These are phyloP conservation scores for Colletotrichum higginsianum DNA, from an alignment of 2,329 filamentous ascomycete species.

Conservation along the genomic window DNA sequence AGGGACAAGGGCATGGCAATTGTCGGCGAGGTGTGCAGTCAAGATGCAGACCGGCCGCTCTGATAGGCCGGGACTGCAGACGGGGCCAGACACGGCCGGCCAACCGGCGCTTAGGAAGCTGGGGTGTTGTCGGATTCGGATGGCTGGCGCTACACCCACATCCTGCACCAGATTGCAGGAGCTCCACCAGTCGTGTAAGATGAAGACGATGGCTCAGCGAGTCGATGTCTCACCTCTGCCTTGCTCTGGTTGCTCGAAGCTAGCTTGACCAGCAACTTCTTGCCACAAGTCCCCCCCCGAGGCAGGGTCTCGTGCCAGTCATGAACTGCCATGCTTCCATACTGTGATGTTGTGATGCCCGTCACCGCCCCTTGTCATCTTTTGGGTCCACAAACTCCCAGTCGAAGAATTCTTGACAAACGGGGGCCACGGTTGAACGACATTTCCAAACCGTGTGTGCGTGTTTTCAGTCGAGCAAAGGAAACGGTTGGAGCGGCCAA, in stretches of 20 bases:
- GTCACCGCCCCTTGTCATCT: constrained; percentile 39
- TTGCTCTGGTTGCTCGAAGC: constrained; percentile 52
- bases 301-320: constrained; percentile 60
- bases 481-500: constrained; percentile 24
- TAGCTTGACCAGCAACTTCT: constrained; percentile 49
- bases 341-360: constrained; percentile 49
- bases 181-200: constrained; percentile 59
- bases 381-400: constrained; percentile 21
- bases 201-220: constrained; percentile 58
- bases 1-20: constrained; percentile 44
- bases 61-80: constrained; percentile 60
- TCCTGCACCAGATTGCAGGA: constrained; percentile 55
- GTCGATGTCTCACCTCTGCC: constrained; percentile 63
- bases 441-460: constrained; percentile 31
- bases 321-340: constrained; percentile 50
- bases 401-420: constrained; percentile 34
- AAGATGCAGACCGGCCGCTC: constrained; percentile 49
- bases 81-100: constrained; percentile 50
- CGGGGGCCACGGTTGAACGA: constrained; percentile 16
- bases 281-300: constrained; percentile 54
- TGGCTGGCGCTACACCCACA: constrained; percentile 61
- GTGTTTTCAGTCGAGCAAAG: constrained; percentile 32
- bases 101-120: constrained; percentile 65
- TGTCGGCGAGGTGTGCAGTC: constrained; percentile 49
- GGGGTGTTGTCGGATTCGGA: constrained; percentile 58